These are phyloP conservation scores for Oemleria cerasiformis DNA, from an alignment of 306 rosid genomes.

Conservation along the genomic window DNA sequence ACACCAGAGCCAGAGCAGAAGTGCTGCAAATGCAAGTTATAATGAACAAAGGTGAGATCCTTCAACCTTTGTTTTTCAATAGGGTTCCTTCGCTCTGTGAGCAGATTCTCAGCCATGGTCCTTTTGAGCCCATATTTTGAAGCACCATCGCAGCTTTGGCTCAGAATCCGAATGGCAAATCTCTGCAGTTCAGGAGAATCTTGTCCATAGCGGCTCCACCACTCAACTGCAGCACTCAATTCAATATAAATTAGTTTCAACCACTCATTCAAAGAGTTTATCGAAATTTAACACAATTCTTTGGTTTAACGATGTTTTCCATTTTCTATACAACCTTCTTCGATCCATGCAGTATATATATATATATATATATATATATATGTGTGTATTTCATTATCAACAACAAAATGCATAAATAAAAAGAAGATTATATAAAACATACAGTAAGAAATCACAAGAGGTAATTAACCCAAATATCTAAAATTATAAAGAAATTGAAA, in stretches of 20 bases:
- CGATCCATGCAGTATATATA: too few species aligned
- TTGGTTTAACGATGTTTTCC: too few species aligned
- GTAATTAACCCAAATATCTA: too few species aligned
- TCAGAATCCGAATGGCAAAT: slow-evolving; percentile 27
- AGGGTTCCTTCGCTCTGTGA: slow-evolving; percentile 18
- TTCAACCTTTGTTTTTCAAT: slow-evolving; percentile 18
- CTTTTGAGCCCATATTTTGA: slow-evolving; percentile 18
- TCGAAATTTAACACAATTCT: too few species aligned
- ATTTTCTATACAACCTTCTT: too few species aligned
- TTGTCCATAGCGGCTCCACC: slow-evolving; percentile 27
- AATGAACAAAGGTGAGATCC: slow-evolving; percentile 21
- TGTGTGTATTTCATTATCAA: too few species aligned
- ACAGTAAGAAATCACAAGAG: too few species aligned
- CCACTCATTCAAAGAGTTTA: too few species aligned
- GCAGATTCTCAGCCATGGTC: slow-evolving; percentile 26
- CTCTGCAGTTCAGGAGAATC: slow-evolving; percentile 29
- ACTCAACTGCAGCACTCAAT: slow-evolving; percentile 16
- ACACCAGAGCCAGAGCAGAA: slow-evolving; percentile 1
- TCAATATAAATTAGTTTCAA: slow-evolving; percentile 6
- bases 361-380: too few species aligned
- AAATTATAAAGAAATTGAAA: too few species aligned
- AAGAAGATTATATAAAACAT: too few species aligned
- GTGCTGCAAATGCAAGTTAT: slow-evolving; percentile 28
- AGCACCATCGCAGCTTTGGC: slow-evolving; percentile 30
- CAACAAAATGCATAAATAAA: too few species aligned